Evolutionary conservation across 176 grass and related monocot genomes (phyloP), one percentile per base, ranked within the genome.

Genomic region (Raddia guianensis): DNA sequence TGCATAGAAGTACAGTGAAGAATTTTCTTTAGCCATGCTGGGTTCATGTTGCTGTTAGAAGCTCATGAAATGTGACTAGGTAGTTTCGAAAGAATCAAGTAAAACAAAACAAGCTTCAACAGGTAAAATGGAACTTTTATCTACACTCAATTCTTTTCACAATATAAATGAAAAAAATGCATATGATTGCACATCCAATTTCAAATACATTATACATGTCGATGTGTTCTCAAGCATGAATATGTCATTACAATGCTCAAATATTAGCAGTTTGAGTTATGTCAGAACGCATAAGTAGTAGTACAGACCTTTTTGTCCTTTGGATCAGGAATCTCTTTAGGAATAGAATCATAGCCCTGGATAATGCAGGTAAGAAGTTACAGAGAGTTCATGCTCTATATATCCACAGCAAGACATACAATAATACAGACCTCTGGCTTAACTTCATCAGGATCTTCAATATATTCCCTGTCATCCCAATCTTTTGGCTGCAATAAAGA

Each of bases 301-400:
- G 27, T 70, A 9, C 65, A 65, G 90, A 99, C 97, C 97, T 89
- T 99, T 88, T 96, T 96, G 56, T 81, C 93, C 64, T 93, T 93
- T 46, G 93, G 90, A 52, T 99, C 93, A 87, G 91, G 97, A 84
- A 96, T 95, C 67, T 95, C 76, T 63, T 70, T 87, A 34, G 90
- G 93, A 82, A 95, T 93, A 72, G 97, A 95, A 88, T 99, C 93
- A 88, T 99, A 95, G 16, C 92, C 97, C 97, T 99, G 82, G 35
- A 16, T 45, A 72, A 47, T 73, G 12, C 9, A 70, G 58, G 49
- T 42, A 70, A 80, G 85, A 70, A 18, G 48, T 85, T 85, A 88
- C 6, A 49, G 1, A 55, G 5, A 9, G 66, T n/a, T 34, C 72
- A 62, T 34, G 21, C 42, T 45, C 56, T 49, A 49, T 2, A 64